Evolutionary conservation across 345 rosid species (phyloP), one percentile per base, ranked within the genome.

Genomic region (Eucalyptus melliodora): DNA sequence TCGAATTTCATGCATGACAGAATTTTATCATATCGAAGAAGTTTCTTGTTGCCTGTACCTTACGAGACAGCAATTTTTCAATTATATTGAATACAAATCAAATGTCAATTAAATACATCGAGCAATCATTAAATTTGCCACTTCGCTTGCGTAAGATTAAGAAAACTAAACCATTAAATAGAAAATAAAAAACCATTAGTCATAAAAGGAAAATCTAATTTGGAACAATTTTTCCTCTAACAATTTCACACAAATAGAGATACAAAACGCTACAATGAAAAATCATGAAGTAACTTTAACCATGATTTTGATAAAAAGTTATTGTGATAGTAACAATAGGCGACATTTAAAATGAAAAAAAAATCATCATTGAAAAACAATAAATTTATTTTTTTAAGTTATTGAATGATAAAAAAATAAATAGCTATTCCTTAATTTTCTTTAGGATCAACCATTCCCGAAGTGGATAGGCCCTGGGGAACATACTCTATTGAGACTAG

Each of bases 391-490:
- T 24, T 45, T 56, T 23, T 23, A 56, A 56, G 30, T 56, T 56
- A 56, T 6, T 23, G 6, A 24, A 24, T 4, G 62, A 24, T 4
- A 24, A 56, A 56, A 56, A 56, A 24, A 56, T 9, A 56, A 56
- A 9, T 56, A 9, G 13, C 11, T 10, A 24, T 24, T 1, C 30
- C 62, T 56, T 24, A 24, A 24, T 10, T 56, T 56, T 56, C 26
- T 23, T 56, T 56, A 56, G 62, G 62, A 24, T 9, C 27, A 24
- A 56, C 30, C 3, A 0, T 23, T 56, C 1, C 9, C 3, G 11
- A 23, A 56, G 3, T 56, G 30, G 13, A 23, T 24, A 24, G 2
- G 30, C 10, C 11, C 30, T 5, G 1, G 0, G 30, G 12, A 56
- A 24, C 13, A 27, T 10, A 24, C 62, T 4, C 1, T 4, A 0